Base-by-base conservation (phyloP, 169 alveolate species). In the Babesia ovis region DNA sequence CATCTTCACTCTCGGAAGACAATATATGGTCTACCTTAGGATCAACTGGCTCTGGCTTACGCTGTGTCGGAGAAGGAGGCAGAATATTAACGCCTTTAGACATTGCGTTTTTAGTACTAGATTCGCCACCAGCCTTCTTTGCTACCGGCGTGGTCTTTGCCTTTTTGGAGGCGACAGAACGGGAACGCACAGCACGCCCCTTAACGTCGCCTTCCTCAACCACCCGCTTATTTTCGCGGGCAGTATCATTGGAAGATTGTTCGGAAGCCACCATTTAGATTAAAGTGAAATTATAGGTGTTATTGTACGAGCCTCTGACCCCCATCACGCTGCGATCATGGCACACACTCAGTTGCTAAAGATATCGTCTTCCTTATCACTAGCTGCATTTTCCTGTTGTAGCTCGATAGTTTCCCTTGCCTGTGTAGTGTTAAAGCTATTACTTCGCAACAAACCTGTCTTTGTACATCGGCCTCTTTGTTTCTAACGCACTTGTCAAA, bases 401-500 rank as follows among this genome's bases (percentile, higher is more conserved):
- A 12, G 20, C 25, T 54, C 60, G 39, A 22, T 22, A 39, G 25
- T 29, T 31, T 27, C 55, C 45, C 2, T 12, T 2, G 70, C 58
- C 69, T 70, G 39, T 6, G 37, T 9, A 12, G 0, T 70, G 25
- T 43, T 2, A 27, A 23, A n/a, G 6, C 25, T 55, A 22, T 16
- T 34, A 35, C 4, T 20, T 3, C 39, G 23, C 32, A 62, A 56
- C 58, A 9, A 14, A 43, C 68, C 51, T 54, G 70, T 20, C 57
- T 55, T 8, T 4, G 43, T 0, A 50, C 58, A n/a, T 70, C 68
- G 12, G 62, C 72, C 23, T 71, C 77, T 32, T 43, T 56, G 51
- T 74, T 73, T 5, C 62, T 37, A 25, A 54, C 54, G 45, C 81
- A 73, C 27, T 70, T 79, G 34, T 79, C 73, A 48, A 84, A 80